Evolutionary conservation across 129 eudicot species (phyloP), one percentile per base, ranked within the genome.

Genomic region (Tanacetum coccineum): DNA sequence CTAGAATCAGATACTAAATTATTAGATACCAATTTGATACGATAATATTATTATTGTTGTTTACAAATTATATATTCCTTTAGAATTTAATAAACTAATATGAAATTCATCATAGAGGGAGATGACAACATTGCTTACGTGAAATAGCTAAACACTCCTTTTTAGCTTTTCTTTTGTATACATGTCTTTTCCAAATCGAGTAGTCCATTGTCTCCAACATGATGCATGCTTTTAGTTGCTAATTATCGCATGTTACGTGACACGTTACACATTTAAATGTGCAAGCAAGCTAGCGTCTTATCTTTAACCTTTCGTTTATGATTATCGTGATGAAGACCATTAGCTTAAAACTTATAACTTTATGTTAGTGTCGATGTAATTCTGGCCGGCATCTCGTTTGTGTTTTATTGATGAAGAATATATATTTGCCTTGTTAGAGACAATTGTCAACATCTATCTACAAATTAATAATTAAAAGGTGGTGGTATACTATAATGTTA

Each of bases 101-200:
- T 40, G n/a, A 25, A 54, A 40, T 32, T 25, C 36, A 44, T 44
- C 28, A 18, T 48, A 65, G 72, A 55, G 72, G 72, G 45, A 54
- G 58, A 64, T 73, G 66, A 73, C 72, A 45, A 0, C 72, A 64
- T 22, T 73, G 26, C 72, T 73, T 73, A 64, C 78, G 65, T 54
- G 15, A 39, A 39, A 62, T 19, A 72, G 6, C 54, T 11, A 13
- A 6, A 53, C 30, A 3, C 13, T 9, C 8, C 49, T 17, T 15
- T 50, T 47, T 9, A 32, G 17, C 32, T 28, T 13, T 17, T 13
- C 3, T 32, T 32, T n/a, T 17, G 19, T 36, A 2, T 1, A 8
- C 19, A 39, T 62, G 13, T 19, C 0, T 26, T 14, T 4, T 18
- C 15, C 18, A 17, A 12, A 59, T 13, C 6, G 25, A 15, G 2